Evolutionary conservation across 768 basidiomycete genomes (phyloP).

Genomic region (Epithele typhae): DNA sequence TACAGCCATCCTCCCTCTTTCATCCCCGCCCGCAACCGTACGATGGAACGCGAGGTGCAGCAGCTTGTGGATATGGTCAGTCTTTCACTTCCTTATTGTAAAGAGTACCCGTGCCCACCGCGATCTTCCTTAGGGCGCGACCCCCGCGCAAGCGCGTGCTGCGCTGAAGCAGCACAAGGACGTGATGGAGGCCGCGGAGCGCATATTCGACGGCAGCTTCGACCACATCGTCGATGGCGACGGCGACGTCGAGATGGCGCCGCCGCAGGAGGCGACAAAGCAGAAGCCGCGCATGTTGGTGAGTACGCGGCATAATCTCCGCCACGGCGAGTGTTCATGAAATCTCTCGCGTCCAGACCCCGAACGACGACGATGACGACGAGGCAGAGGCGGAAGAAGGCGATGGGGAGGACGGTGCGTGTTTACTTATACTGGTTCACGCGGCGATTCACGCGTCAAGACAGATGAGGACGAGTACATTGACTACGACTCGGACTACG

Average conservation of each 20-base stretch:
- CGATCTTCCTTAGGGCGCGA: constrained; percentile 62
- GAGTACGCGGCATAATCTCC: constrained; percentile 8
- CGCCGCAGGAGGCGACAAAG: constrained; percentile 7
- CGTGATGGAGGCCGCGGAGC: constrained; percentile 89
- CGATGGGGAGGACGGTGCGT: constrained; percentile 48
- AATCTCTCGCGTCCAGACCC: constrained; percentile 40
- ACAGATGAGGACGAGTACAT: constrained; percentile 53
- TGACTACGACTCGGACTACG: constrained; percentile 83
- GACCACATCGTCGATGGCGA: constrained; percentile 64
- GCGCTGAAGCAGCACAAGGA: constrained; percentile 80
- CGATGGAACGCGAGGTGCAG: constrained; percentile 31
- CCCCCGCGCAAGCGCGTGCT: constrained; percentile 72
- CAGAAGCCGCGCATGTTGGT: constrained; percentile 25
- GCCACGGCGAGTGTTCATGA: too few species aligned
- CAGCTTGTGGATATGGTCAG: constrained; percentile 35
- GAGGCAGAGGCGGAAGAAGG: constrained; percentile 48
- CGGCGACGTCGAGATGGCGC: constrained; percentile 23
- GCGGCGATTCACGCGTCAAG: neutral
- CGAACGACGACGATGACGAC: constrained; percentile 50
- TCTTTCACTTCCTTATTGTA: neutral
- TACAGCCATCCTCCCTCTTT: too few species aligned
- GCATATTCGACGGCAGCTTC: constrained; percentile 80
- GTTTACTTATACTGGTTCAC: neutral
- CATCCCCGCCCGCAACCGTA: neutral
- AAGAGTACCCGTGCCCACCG: neutral